Base-by-base conservation (phyloP, 768 basidiomycete genomes). In the Boletus pseudo-olivaceus region DNA sequence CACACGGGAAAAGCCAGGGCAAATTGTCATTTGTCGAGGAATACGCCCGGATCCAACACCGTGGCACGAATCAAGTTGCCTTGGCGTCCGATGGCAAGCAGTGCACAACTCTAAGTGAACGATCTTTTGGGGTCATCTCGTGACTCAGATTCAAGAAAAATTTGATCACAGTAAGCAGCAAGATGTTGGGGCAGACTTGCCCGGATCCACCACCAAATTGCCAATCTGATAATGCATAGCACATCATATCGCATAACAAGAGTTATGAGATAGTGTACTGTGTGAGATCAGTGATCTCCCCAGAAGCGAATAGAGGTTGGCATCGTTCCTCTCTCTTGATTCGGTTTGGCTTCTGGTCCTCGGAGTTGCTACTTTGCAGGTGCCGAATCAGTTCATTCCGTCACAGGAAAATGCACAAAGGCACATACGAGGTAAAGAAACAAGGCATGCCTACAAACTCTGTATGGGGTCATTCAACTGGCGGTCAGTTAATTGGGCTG, bases 301-400 rank as follows among this genome's bases (percentile, higher is more conserved):
- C 51, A 0, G 45, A 43, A 32, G 34, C 6, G n/a, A 55, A 51
- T 1, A 43, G 3, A 30, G 26, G 47, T 14, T 19, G 42, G 12
- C 35, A 55, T 11, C 19, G 49, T 47, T 53, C 48, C 26, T 60
- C 55, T 30, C 42, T 48, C 48, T 66, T 62, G 39, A 62, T 41
- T 33, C 56, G 58, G 43, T 66, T 59, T 8, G 56, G 41, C 14
- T 64, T 62, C 15, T 23, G 43, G 29, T 58, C 54, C 30, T 54
- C 39, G 7, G 44, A 37, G 11, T 41, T 15, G 20, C 38, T 19
- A 23, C 7, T 12, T 17, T 52, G 47, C 44, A 59, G 15, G 14
- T 32, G 41, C 15, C 59, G 59, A 20, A 62, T 54, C 23, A 61
- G 54, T 30, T 63, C 56, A 40, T 52, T 54, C 57, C 58, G 32